Conservation (phyloP, 139 green algal species). For the Picochlorum sp. region DNA sequence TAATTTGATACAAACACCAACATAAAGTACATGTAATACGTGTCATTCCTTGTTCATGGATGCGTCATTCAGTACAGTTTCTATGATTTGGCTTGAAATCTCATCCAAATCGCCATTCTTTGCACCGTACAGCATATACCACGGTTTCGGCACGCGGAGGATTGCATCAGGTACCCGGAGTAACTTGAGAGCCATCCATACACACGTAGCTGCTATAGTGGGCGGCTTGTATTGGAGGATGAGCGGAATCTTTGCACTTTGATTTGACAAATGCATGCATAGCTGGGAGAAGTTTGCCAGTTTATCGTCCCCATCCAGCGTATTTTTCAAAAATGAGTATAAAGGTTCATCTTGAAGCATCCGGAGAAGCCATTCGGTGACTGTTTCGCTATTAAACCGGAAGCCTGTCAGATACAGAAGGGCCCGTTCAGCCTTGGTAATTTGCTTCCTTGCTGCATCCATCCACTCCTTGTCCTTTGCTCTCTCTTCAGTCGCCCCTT, state of each 20-base stretch:
- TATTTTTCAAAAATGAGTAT: background rate
- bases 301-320: background rate
- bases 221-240: constrained; percentile 12
- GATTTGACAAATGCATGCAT: constrained; percentile 7
- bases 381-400: constrained; percentile 7
- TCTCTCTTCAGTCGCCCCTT: background rate
- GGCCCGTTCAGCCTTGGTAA: constrained; percentile 32
- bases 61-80: background rate
- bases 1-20: too few relatives aligned
- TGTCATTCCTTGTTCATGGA: too few relatives aligned
- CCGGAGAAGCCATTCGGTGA: background rate
- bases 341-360: constrained; percentile 13
- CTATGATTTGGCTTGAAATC: constrained; percentile 1
- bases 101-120: background rate
- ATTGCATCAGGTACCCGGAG: background rate
- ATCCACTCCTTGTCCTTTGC: background rate
- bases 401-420: constrained; percentile 41
- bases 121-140: background rate
- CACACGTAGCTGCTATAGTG: constrained; percentile 14
- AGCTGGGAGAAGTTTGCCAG: background rate
- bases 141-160: background rate
- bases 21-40: too few relatives aligned
- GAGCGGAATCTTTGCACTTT: constrained; percentile 16
- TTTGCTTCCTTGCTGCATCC: constrained; percentile 7
- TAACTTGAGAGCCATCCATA: constrained; percentile 27